Conservation (phyloP, 169 alveolate species). For the Cryptosporidium parvum region DNA sequence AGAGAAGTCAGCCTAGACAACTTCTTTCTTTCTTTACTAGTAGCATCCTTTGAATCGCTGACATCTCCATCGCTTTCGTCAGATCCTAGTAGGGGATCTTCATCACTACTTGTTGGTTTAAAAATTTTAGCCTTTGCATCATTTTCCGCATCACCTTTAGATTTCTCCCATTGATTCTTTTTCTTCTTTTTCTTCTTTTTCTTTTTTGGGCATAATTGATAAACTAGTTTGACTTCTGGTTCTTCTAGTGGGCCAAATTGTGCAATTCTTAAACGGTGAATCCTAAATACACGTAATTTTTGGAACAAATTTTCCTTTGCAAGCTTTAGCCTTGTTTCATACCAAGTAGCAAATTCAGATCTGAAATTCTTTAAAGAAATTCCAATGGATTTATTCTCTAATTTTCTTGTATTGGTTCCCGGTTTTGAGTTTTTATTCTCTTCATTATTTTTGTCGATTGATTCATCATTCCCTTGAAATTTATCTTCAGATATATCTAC, state of each 20-base stretch:
- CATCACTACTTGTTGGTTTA: constrained; percentile 56
- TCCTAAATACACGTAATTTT: constrained; percentile 47
- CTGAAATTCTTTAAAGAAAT: constrained; percentile 55
- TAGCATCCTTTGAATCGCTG: constrained; percentile 14
- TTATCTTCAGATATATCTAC: background rate
- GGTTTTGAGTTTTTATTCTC: background rate
- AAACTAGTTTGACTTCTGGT: constrained; percentile 62
- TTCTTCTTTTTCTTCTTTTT: constrained; percentile 19
- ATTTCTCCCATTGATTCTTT: background rate
- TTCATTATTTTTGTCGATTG: constrained; percentile 6
- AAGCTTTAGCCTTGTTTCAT: constrained; percentile 23
- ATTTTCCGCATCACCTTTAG: background rate
- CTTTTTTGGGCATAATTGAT: constrained; percentile 16
- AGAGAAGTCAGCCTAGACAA: constrained; percentile 51
- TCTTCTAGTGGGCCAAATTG: constrained; percentile 70
- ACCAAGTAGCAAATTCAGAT: constrained; percentile 58
- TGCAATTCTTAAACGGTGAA: constrained; percentile 63
- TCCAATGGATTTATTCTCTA: background rate
- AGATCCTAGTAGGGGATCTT: constrained; percentile 41
- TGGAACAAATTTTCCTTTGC: constrained; percentile 44
- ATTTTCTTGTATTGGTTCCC: background rate
- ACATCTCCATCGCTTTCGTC: constrained; percentile 40
- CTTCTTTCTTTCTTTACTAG: constrained; percentile 39
- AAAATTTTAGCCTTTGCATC: background rate
- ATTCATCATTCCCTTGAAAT: background rate